phyloP scores from a whole-genome alignment of 441 rosid species.

The Euphorbia celastroides region DNA sequence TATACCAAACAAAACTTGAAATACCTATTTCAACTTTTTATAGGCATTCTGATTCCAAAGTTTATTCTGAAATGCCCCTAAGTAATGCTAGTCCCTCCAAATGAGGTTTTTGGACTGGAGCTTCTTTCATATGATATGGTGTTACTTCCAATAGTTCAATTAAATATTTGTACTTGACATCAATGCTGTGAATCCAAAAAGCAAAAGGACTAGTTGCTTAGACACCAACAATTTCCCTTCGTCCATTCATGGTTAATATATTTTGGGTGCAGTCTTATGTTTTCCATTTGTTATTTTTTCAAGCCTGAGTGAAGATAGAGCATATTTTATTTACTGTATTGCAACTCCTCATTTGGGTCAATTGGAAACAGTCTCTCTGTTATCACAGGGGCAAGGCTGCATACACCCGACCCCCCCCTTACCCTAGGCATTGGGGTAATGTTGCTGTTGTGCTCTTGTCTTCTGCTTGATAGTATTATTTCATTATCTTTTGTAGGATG shows the following conservation, averaged over 20 bases:
- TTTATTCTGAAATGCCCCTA: no score
- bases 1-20: neutral
- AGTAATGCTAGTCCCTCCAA: neutral
- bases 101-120: neutral
- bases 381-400: no score
- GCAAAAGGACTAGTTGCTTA: neutral
- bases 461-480: neutral
- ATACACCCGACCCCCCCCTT: no score
- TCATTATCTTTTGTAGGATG: slow-evolving; percentile 38
- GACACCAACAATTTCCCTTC: neutral
- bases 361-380: no score
- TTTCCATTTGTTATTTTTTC: neutral
- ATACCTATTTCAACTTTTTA: neutral
- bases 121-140: neutral
- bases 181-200: neutral
- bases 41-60: neutral
- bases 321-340: neutral
- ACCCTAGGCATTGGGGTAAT: no score
- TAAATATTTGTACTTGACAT: no score
- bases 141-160: no score
- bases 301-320: neutral
- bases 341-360: no score
- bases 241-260: neutral
- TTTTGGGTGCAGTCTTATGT: neutral
- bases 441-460: no score